phyloP scores from a whole-genome alignment of 2,329 filamentous ascomycete species.

The Ophiostoma sp. region DNA sequence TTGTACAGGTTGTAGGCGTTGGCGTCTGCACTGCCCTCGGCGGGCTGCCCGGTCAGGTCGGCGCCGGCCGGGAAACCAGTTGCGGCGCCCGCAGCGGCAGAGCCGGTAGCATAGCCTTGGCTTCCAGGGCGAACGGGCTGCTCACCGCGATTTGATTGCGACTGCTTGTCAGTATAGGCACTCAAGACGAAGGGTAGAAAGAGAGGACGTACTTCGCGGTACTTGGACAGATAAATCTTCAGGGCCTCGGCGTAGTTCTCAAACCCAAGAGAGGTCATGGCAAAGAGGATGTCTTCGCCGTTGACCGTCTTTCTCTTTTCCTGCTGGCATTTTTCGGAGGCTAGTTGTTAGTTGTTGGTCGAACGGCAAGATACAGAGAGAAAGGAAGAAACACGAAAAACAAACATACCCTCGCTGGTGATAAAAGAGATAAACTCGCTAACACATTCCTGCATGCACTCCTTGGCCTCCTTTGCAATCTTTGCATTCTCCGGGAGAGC shows the following conservation, averaged over 20 bases:
- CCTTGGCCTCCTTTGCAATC: slow-evolving; percentile 97
- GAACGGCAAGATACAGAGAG: background rate
- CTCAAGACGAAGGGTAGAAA: background rate
- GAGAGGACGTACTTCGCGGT: slow-evolving; percentile 73
- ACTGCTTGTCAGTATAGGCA: slow-evolving; percentile 43
- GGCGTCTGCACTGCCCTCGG: slow-evolving; percentile 41
- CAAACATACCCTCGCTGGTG: slow-evolving; percentile 82
- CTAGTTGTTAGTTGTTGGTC: slow-evolving; percentile 44
- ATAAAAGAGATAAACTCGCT: slow-evolving; percentile 99
- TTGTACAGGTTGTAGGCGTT: slow-evolving; percentile 47
- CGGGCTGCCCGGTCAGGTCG: slow-evolving; percentile 40
- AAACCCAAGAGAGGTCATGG: slow-evolving; percentile 97
- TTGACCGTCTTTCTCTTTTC: slow-evolving; percentile 99
- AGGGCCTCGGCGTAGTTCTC: slow-evolving; percentile 98
- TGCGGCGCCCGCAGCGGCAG: slow-evolving; percentile 38
- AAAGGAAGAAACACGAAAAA: background rate
- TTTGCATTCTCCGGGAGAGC: slow-evolving; percentile 97
- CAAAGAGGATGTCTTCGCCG: slow-evolving; percentile 96
- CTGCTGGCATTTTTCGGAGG: slow-evolving; percentile 98
- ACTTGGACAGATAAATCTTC: slow-evolving; percentile 96
- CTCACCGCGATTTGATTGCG: slow-evolving; percentile 68
- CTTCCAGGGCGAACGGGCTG: slow-evolving; percentile 48
- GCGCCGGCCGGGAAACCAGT: slow-evolving; percentile 43
- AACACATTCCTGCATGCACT: slow-evolving; percentile 99
- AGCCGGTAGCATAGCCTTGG: slow-evolving; percentile 47